Evolutionary conservation across 306 rosid species (phyloP).

Genomic region (Geum urbanum): DNA sequence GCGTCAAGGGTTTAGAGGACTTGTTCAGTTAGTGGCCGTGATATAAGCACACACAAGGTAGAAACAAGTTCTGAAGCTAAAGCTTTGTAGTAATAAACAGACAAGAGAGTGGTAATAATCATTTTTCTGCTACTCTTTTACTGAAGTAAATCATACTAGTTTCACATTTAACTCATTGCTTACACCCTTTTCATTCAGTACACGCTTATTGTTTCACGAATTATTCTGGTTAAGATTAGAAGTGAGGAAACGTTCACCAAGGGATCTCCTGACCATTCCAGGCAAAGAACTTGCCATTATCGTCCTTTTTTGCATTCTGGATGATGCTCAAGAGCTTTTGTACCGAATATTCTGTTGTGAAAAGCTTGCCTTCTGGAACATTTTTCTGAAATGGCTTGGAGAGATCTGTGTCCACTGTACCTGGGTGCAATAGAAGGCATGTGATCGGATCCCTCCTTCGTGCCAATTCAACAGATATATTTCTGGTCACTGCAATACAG

Average conservation of each 20-base stretch:
- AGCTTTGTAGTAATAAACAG: too few species aligned
- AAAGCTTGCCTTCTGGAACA: constrained; percentile 72
- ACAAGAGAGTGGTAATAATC: too few species aligned
- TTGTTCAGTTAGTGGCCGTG: too few species aligned
- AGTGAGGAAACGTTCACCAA: constrained; percentile 59
- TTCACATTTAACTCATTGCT: too few species aligned
- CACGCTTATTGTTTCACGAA: too few species aligned
- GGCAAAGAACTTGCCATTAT: constrained; percentile 89
- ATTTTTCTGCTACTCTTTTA: too few species aligned
- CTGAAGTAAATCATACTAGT: too few species aligned
- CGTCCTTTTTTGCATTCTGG: constrained; percentile 50
- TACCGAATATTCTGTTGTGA: constrained; percentile 72
- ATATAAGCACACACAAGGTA: too few species aligned
- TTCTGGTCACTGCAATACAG: constrained; percentile 60
- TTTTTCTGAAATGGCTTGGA: constrained; percentile 89
- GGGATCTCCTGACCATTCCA: constrained; percentile 99
- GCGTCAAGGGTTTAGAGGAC: too few species aligned
- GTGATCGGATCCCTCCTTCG: constrained; percentile 73
- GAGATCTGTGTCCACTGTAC: constrained; percentile 95
- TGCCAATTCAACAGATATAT: constrained; percentile 63
- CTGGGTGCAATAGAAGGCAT: constrained; percentile 85
- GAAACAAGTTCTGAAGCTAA: too few species aligned
- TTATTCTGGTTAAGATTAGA: too few species aligned
- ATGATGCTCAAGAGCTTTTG: constrained; percentile 69
- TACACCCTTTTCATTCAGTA: too few species aligned